Conservation (phyloP, 2,329 filamentous ascomycete species). For the Nemania sp. region DNA sequence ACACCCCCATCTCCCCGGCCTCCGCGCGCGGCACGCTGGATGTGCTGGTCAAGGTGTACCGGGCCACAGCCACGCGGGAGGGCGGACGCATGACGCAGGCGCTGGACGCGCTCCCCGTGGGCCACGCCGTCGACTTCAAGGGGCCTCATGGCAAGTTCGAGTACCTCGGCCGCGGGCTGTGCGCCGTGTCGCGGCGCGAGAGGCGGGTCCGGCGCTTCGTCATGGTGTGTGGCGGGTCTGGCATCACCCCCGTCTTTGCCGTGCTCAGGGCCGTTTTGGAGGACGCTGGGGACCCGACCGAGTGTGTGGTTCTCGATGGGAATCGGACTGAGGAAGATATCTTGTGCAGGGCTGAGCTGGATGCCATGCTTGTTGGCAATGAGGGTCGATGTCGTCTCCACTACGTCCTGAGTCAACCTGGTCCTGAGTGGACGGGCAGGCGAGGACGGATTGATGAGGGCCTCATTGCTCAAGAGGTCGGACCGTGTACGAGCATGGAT, state of each 20-base stretch:
- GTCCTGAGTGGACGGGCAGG: constrained; percentile 74
- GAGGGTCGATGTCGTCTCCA: constrained; percentile 71
- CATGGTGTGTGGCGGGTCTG: constrained; percentile 91
- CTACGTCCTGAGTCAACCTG: constrained; percentile 75
- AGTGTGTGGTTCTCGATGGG: constrained; percentile 80
- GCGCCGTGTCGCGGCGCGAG: constrained; percentile 67
- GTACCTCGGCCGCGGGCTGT: constrained; percentile 76
- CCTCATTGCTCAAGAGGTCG: constrained; percentile 71
- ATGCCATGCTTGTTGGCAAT: constrained; percentile 67
- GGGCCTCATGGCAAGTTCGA: constrained; percentile 88
- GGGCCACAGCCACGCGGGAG: constrained; percentile 64
- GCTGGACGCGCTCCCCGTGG: constrained; percentile 77
- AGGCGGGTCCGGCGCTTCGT: constrained; percentile 74
- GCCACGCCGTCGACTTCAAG: constrained; percentile 84
- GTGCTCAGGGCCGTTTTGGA: constrained; percentile 80
- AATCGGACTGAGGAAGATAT: constrained; percentile 85
- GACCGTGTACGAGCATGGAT: constrained; percentile 51
- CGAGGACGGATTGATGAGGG: constrained; percentile 74
- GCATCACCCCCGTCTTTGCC: constrained; percentile 92
- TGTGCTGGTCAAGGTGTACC: constrained; percentile 87
- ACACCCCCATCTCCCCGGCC: constrained; percentile 81
- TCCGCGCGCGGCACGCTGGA: constrained; percentile 73
- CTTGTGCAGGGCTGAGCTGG: constrained; percentile 80
- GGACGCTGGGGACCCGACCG: constrained; percentile 71
- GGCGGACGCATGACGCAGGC: constrained; percentile 88